phyloP scores from a whole-genome alignment of 495 filamentous ascomycete species.

The Lophiostoma macrostomum region DNA sequence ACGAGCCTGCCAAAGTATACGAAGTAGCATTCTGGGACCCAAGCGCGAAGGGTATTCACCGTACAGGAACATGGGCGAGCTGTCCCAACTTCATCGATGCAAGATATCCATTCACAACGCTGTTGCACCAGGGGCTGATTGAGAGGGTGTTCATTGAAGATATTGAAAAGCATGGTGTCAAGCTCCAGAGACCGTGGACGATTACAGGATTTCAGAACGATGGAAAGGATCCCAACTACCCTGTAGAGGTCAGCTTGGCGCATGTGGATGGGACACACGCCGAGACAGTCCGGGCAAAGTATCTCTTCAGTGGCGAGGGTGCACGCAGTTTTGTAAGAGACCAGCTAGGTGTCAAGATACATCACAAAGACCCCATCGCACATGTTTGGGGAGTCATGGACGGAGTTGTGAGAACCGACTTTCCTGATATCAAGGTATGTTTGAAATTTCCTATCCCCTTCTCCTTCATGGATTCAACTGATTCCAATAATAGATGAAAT shows the following conservation, averaged over 20 bases:
- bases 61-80: slow-evolving; percentile 61
- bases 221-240: slow-evolving; percentile 54
- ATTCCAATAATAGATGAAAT: no score
- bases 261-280: slow-evolving; percentile 68
- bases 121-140: slow-evolving; percentile 64
- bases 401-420: slow-evolving; percentile 45
- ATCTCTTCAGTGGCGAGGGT: slow-evolving; percentile 64
- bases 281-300: slow-evolving; percentile 63
- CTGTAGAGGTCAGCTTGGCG: slow-evolving; percentile 67
- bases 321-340: slow-evolving; percentile 62
- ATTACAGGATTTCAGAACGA: slow-evolving; percentile 60
- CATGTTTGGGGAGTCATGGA: slow-evolving; percentile 52
- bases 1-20: slow-evolving; percentile 63
- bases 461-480: no score
- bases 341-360: slow-evolving; percentile 57
- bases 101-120: slow-evolving; percentile 63
- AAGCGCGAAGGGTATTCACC: slow-evolving; percentile 50
- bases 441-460: background rate
- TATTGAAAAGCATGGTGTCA: slow-evolving; percentile 56
- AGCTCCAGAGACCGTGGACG: slow-evolving; percentile 61
- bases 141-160: slow-evolving; percentile 64
- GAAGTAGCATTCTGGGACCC: slow-evolving; percentile 69
- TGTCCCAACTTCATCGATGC: slow-evolving; percentile 66
- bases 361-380: slow-evolving; percentile 61
- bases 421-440: slow-evolving; percentile 49